Percentiles rank a stretch among this genome's conserved stretches.
Conservation (phyloP, 169 alveolate genomes). For the Eimeria acervulina region DNA sequence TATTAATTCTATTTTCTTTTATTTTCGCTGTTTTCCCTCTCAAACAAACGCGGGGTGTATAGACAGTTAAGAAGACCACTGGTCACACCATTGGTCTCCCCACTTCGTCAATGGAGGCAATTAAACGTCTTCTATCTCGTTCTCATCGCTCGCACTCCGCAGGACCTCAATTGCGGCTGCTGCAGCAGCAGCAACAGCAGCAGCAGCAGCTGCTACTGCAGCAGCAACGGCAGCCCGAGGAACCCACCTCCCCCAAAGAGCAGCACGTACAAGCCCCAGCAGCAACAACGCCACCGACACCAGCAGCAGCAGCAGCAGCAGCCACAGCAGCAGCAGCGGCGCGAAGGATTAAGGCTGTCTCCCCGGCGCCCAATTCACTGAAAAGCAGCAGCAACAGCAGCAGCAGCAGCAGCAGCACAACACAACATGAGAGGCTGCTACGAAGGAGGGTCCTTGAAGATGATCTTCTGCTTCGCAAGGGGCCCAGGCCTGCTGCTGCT, state of each 20-base stretch:
- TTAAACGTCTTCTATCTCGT: neutral
- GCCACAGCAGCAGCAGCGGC: constrained; percentile 1
- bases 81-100: neutral
- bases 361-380: too few species aligned
- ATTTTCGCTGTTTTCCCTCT: too few species aligned
- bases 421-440: neutral
- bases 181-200: neutral
- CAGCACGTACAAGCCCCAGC: neutral
- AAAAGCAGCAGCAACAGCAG: constrained; percentile 17
- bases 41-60: too few species aligned
- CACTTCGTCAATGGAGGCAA: neutral
- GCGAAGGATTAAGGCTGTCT: neutral
- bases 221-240: constrained; percentile 36
- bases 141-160: neutral
- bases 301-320: neutral
- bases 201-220: constrained; percentile 15
- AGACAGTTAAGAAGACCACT: neutral
- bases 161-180: too few species aligned
- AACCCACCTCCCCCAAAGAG: too few species aligned
- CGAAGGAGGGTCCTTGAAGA: neutral
- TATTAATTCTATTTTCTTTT: too few species aligned
- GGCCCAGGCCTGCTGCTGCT: too few species aligned
- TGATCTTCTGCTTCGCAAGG: neutral
- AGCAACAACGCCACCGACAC: neutral
- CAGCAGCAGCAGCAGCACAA: constrained; percentile 23